phyloP scores from a whole-genome alignment of 106 monocot genomes.

The Dioscorea alata region DNA sequence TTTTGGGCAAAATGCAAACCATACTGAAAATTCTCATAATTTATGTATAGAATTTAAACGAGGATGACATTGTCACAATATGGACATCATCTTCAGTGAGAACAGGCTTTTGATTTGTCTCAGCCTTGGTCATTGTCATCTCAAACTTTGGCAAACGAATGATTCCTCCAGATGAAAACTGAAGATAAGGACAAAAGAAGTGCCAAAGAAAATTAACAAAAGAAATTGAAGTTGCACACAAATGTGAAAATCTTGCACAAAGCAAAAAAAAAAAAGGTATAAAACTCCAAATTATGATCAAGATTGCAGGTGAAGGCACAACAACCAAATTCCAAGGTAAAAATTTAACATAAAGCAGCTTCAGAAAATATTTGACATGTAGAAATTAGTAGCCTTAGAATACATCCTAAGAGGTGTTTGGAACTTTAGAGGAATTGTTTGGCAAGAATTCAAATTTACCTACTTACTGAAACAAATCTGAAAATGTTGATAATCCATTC shows the following conservation, averaged over 20 bases:
- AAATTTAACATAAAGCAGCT: too few relatives aligned
- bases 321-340: background rate
- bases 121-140: slow-evolving; percentile 80
- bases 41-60: background rate
- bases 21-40: too few relatives aligned
- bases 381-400: too few relatives aligned
- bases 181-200: slow-evolving; percentile 1
- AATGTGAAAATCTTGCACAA: background rate
- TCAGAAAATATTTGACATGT: too few relatives aligned
- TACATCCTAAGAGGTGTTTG: too few relatives aligned
- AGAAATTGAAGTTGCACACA: background rate
- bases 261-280: background rate
- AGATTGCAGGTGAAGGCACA: background rate
- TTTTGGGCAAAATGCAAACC: too few relatives aligned
- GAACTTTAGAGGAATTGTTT: too few relatives aligned
- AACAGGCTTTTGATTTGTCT: slow-evolving; percentile 87
- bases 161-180: slow-evolving; percentile 88
- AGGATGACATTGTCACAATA: slow-evolving; percentile 66
- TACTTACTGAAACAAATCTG: too few relatives aligned
- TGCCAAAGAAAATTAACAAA: background rate
- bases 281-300: background rate
- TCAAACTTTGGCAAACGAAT: slow-evolving; percentile 95
- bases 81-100: slow-evolving; percentile 82
- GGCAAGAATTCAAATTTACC: too few relatives aligned
- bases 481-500: too few relatives aligned